phyloP scores from a whole-genome alignment of 2,329 filamentous ascomycete species.

The Aspergillus glaucus region DNA sequence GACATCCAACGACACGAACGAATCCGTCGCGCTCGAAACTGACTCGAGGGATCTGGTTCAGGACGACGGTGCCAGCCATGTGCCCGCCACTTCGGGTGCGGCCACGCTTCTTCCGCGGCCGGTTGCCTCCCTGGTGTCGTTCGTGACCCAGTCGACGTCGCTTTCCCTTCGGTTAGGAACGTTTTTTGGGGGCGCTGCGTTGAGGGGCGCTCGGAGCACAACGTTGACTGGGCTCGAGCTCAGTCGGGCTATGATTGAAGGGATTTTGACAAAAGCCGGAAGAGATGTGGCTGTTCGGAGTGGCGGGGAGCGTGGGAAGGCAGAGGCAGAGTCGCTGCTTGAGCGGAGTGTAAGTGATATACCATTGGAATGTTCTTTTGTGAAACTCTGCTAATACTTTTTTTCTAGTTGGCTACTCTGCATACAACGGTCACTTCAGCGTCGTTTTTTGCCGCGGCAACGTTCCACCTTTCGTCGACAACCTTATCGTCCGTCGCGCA shows the following conservation, averaged over 20 bases:
- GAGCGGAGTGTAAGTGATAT: slow-evolving; percentile 38
- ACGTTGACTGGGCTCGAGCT: slow-evolving; percentile 41
- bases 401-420: slow-evolving; percentile 34
- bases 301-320: slow-evolving; percentile 42
- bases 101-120: slow-evolving; percentile 38
- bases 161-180: slow-evolving; percentile 39
- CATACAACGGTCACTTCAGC: slow-evolving; percentile 42
- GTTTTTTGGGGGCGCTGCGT: slow-evolving; percentile 37
- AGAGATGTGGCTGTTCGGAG: slow-evolving; percentile 38
- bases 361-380: slow-evolving; percentile 1
- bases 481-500: slow-evolving; percentile 38
- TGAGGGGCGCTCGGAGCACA: slow-evolving; percentile 40
- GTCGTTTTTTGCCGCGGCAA: slow-evolving; percentile 42
- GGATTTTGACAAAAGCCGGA: slow-evolving; percentile 38
- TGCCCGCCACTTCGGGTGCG: slow-evolving; percentile 21
- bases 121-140: slow-evolving; percentile 39
- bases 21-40: background rate
- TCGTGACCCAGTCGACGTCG: slow-evolving; percentile 41
- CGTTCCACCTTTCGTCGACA: slow-evolving; percentile 41
- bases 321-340: slow-evolving; percentile 39
- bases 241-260: slow-evolving; percentile 40
- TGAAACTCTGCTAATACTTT: slow-evolving; percentile 4
- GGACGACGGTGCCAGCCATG: slow-evolving; percentile 14
- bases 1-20: background rate
- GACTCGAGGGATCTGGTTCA: slow-evolving; percentile 2